phyloP scores from a whole-genome alignment of 2,329 filamentous ascomycete genomes.

The Colletotrichum destructivum region DNA sequence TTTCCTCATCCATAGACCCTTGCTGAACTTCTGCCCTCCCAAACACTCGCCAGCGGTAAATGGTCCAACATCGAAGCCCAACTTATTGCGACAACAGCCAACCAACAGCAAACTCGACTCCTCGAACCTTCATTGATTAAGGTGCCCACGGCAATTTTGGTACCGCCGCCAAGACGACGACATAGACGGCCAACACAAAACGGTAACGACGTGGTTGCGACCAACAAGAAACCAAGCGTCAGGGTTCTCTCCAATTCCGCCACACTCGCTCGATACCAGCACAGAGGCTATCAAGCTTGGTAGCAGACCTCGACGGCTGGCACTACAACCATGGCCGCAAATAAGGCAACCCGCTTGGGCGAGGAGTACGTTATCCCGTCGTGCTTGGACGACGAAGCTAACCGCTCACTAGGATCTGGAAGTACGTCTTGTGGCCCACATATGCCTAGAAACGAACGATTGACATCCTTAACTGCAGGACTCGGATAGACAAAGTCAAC shows the following conservation, averaged over 20 bases:
- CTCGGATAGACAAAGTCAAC: slow-evolving; percentile 97
- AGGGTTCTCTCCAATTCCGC: neutral
- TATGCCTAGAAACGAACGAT: neutral
- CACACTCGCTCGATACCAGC: neutral
- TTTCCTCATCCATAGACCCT: slow-evolving; percentile 7
- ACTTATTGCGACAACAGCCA: neutral
- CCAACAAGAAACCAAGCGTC: neutral
- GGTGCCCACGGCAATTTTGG: neutral
- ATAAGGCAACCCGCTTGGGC: slow-evolving; percentile 73
- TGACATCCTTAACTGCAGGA: slow-evolving; percentile 69
- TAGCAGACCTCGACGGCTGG: neutral
- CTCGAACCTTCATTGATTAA: neutral
- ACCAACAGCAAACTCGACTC: neutral
- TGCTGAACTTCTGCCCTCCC: slow-evolving; percentile 3
- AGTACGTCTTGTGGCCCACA: slow-evolving; percentile 73
- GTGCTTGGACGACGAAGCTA: slow-evolving; percentile 21
- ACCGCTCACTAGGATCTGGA: slow-evolving; percentile 82
- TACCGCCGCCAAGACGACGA: neutral
- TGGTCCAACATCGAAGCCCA: neutral
- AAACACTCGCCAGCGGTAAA: neutral
- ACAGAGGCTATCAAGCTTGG: neutral
- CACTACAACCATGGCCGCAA: slow-evolving; percentile 66
- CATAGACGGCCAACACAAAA: neutral
- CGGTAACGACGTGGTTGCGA: slow-evolving; percentile 1
- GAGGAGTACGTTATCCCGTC: slow-evolving; percentile 68